A percentile compares a stretch with the other conserved stretches of the same genome.
Evolutionary conservation across 352 stramenopile species (phyloP).

Genomic region (Pythium aphanidermatum): DNA sequence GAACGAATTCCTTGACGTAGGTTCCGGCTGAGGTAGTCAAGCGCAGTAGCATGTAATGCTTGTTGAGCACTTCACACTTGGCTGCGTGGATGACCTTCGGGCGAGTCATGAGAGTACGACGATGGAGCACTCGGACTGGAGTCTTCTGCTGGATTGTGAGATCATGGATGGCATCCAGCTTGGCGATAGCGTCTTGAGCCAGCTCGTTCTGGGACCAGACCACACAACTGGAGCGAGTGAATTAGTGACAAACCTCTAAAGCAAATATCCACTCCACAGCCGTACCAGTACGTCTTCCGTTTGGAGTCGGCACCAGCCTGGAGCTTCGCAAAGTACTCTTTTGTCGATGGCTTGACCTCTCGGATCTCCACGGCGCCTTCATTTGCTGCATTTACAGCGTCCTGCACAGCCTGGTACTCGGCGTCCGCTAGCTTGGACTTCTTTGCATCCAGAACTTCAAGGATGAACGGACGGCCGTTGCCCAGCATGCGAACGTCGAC

Average conservation of each 20-base stretch:
- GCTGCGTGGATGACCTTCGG: conserved; percentile 88
- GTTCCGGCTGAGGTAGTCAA: conserved; percentile 94
- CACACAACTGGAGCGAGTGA: conserved; percentile 45
- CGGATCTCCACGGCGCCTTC: conserved; percentile 75
- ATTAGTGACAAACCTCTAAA: background rate
- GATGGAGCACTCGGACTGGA: conserved; percentile 97
- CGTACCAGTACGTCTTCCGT: conserved; percentile 84
- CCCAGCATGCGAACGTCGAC: conserved; percentile 97
- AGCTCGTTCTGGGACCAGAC: conserved; percentile 65
- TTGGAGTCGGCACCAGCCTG: conserved; percentile 82
- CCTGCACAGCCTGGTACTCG: conserved; percentile 49
- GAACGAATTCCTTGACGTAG: conserved; percentile 99
- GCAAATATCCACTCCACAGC: no score
- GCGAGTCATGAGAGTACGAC: conserved; percentile 91
- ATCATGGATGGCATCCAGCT: conserved; percentile 74
- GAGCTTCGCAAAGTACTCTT: conserved; percentile 75
- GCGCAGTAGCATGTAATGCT: conserved; percentile 95
- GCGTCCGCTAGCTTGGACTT: conserved; percentile 47
- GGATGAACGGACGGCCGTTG: conserved; percentile 90
- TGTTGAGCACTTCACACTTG: conserved; percentile 88
- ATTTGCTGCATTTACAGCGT: conserved; percentile 65
- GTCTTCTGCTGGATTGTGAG: conserved; percentile 94
- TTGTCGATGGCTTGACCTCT: conserved; percentile 65
- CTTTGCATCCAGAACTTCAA: conserved; percentile 82
- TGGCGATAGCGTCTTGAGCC: conserved; percentile 48